Percentiles rank a stretch among this genome's conserved stretches.
Evolutionary conservation across 2,329 filamentous ascomycete species (phyloP).

Genomic region (Fusarium longipes): DNA sequence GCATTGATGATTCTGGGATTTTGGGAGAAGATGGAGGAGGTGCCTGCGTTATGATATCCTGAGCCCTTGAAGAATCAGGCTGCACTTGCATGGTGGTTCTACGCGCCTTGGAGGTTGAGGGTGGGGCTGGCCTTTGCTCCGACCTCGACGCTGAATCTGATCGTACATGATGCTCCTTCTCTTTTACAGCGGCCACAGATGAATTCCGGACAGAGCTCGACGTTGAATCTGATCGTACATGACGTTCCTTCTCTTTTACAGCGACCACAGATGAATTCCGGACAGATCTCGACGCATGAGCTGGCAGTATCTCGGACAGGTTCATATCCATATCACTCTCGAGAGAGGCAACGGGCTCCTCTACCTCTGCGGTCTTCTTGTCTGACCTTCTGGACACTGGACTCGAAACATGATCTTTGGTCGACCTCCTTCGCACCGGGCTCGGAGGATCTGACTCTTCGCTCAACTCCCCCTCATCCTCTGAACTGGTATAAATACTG

Average conservation of each 20-base stretch:
- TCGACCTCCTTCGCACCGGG: neutral
- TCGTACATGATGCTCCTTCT: neutral
- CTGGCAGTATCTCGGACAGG: conserved; percentile 1
- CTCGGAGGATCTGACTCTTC: neutral
- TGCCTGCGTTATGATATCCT: conserved; percentile 20
- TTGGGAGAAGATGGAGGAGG: conserved; percentile 34
- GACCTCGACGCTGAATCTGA: neutral
- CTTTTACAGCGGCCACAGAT: conserved; percentile 1
- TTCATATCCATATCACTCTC: conserved; percentile 38
- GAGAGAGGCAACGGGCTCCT: neutral
- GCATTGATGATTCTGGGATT: conserved; percentile 27
- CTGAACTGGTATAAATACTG: conserved; percentile 35
- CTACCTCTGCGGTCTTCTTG: neutral
- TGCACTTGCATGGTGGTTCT: neutral
- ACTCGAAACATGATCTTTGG: neutral
- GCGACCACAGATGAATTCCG: neutral
- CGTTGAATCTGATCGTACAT: neutral
- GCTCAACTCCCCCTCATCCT: conserved; percentile 9
- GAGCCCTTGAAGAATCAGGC: conserved; percentile 18
- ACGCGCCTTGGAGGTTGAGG: neutral
- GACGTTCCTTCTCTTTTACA: neutral
- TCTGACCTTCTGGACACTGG: neutral
- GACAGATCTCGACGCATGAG: neutral
- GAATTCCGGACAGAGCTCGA: neutral
- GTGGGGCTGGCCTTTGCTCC: neutral